phyloP scores from a whole-genome alignment of 1,284 basidiomycete genomes.

The Coniophora puteana region DNA sequence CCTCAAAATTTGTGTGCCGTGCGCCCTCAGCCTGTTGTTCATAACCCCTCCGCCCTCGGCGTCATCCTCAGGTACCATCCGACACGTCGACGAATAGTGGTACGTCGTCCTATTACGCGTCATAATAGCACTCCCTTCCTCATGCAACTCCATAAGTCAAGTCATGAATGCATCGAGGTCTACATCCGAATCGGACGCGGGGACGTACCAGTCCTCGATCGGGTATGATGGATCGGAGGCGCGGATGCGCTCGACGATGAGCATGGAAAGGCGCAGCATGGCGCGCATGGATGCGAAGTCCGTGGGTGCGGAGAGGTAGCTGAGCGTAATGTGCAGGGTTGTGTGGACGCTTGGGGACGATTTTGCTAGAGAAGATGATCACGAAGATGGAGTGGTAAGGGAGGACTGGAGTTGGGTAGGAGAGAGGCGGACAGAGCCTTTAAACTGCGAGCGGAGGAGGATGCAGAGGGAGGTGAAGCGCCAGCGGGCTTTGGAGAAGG shows the following conservation, averaged over 20 bases:
- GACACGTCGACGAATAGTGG: constrained; percentile 18
- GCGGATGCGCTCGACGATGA: constrained; percentile 28
- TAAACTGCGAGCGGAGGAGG: constrained; percentile 27
- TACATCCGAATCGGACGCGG: constrained; percentile 6
- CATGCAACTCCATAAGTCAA: too few relatives aligned
- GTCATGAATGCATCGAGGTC: constrained; percentile 11
- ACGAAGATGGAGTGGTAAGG: too few relatives aligned
- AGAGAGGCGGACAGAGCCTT: constrained; percentile 30
- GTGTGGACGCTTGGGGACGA: constrained; percentile 30
- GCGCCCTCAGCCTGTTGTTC: constrained; percentile 19
- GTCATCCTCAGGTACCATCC: constrained; percentile 29
- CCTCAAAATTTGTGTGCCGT: constrained; percentile 21
- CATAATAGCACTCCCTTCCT: too few relatives aligned
- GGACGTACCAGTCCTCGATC: constrained; percentile 8
- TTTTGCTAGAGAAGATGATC: too few relatives aligned
- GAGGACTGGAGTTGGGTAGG: too few relatives aligned
- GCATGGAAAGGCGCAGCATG: constrained; percentile 30
- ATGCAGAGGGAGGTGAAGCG: constrained; percentile 26
- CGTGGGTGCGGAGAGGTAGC: constrained; percentile 27
- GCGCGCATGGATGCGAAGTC: constrained; percentile 25
- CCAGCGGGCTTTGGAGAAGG: constrained; percentile 15
- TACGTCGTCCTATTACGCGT: constrained; percentile 10
- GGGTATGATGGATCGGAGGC: constrained; percentile 9
- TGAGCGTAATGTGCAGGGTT: constrained; percentile 28
- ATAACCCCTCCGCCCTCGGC: constrained; percentile 31